Percentiles rank a stretch among this genome's conserved stretches.
Evolutionary conservation across 768 basidiomycete species (phyloP).

Genomic region (Punctularia strigosozonata): DNA sequence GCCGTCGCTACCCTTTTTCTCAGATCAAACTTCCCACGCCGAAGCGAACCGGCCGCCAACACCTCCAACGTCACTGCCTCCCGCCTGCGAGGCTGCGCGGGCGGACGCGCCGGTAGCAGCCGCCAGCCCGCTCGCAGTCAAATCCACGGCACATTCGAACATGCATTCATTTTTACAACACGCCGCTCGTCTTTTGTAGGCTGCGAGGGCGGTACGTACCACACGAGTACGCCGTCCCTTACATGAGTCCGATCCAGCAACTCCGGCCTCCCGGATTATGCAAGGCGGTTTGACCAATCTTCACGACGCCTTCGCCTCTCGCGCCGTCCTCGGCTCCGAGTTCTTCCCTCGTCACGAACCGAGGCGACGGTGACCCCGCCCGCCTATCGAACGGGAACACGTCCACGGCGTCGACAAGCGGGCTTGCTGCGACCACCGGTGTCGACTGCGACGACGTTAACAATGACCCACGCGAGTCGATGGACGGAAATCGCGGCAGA

Average conservation of each 20-base stretch:
- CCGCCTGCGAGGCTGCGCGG: no score
- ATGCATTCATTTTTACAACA: neutral
- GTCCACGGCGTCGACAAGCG: conserved; percentile 59
- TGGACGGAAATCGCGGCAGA: no score
- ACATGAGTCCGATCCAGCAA: conserved; percentile 90
- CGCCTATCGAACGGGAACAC: conserved; percentile 17
- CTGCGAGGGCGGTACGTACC: no score
- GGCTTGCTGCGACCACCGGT: conserved; percentile 36
- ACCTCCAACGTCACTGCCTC: no score
- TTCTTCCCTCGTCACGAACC: conserved; percentile 5
- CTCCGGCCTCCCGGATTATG: conserved; percentile 87
- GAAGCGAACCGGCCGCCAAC: no score
- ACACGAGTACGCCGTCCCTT: no score
- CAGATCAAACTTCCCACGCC: no score
- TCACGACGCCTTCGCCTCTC: conserved; percentile 38
- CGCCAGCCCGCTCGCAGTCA: no score
- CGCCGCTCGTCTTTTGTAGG: no score
- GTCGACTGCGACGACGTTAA: conserved; percentile 12
- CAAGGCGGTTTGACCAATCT: conserved; percentile 89
- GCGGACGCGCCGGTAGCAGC: no score
- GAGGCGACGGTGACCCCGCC: conserved; percentile 7
- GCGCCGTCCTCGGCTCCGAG: conserved; percentile 9
- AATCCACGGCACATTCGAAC: no score
- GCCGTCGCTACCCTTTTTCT: no score
- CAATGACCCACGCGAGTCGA: conserved; percentile 12